A percentile compares a stretch with the other conserved stretches of the same genome.
These are phyloP conservation scores for Chiua sp. DNA, from an alignment of 1,284 basidiomycete genomes.

Conservation along the genomic window DNA sequence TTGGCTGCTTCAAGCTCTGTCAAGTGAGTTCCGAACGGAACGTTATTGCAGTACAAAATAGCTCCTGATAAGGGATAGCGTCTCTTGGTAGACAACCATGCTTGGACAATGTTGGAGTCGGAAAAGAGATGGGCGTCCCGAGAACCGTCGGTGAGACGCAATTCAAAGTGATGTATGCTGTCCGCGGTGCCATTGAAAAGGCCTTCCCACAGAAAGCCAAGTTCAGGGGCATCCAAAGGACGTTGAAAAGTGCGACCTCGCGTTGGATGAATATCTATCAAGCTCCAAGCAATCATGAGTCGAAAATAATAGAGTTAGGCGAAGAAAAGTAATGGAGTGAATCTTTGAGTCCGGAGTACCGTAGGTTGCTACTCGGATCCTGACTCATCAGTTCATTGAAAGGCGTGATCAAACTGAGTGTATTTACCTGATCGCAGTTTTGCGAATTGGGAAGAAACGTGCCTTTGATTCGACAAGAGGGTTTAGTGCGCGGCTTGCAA, in stretches of 20 bases:
- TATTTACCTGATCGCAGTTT: too few species aligned
- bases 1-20: background rate
- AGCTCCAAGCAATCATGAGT: background rate
- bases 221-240: conserved; percentile 13
- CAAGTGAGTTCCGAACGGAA: background rate
- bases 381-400: too few species aligned
- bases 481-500: too few species aligned
- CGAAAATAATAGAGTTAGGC: too few species aligned
- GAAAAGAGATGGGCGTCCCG: background rate
- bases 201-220: conserved; percentile 18
- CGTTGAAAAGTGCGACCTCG: background rate
- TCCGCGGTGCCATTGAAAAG: background rate
- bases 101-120: background rate
- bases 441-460: too few species aligned
- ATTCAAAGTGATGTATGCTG: background rate
- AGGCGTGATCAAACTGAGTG: too few species aligned
- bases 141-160: background rate
- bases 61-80: background rate
- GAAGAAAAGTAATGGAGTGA: too few species aligned
- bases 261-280: background rate
- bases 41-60: background rate
- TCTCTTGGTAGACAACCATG: background rate
- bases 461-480: too few species aligned
- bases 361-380: too few species aligned
- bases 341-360: too few species aligned